Percentiles rank a stretch among this genome's conserved stretches.
Conservation (phyloP, 331 rosid genomes). For the Malus hybrid region DNA sequence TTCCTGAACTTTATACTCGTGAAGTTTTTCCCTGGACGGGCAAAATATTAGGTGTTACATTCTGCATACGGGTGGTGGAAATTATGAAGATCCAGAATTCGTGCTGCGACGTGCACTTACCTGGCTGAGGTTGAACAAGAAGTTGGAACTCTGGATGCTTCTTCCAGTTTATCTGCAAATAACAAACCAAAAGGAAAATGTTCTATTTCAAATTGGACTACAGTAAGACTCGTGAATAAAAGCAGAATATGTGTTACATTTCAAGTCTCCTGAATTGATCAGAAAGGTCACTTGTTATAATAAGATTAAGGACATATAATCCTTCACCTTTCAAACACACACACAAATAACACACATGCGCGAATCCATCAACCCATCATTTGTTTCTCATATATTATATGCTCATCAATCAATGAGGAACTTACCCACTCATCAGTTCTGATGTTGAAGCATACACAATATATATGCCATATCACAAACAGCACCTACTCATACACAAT, state of each 20-base stretch:
- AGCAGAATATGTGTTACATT: neutral
- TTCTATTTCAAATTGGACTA: neutral
- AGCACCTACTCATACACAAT: conserved; percentile 11
- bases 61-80: neutral
- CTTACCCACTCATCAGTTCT: conserved; percentile 57
- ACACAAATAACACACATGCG: too few relatives aligned
- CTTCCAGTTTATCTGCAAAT: conserved; percentile 34
- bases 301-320: neutral
- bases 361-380: neutral
- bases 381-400: neutral
- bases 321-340: neutral
- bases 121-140: conserved; percentile 20
- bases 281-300: neutral
- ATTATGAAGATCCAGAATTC: neutral
- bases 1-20: conserved; percentile 20
- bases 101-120: conserved; percentile 10
- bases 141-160: conserved; percentile 43
- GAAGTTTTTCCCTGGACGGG: conserved; percentile 18
- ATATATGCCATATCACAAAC: conserved; percentile 38
- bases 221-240: neutral
- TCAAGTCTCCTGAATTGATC: neutral
- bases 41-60: neutral
- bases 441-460: conserved; percentile 37
- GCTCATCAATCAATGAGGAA: neutral
- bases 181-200: neutral